Evolutionary conservation across 2,329 filamentous ascomycete species (phyloP), one percentile per base, ranked within the genome.

Genomic region (Aaosphaeria pasadenensis): DNA sequence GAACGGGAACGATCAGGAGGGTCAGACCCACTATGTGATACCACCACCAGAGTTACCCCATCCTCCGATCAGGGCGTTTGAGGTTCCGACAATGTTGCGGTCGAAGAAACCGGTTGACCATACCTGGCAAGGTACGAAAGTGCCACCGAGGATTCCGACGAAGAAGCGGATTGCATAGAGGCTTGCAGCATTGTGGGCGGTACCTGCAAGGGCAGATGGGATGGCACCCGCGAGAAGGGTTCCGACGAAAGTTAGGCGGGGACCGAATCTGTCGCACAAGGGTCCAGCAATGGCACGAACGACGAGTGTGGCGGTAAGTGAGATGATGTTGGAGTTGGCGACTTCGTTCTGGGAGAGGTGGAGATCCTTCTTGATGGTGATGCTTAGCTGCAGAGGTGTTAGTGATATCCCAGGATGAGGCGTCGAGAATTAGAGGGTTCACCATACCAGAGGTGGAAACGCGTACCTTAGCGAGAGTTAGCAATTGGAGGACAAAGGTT

Each of bases 81-180:
- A 89, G 5, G 89, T 91, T 42, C 91, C 91, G 13, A 96, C 87
- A 29, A 96, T 80, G 60, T 91, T 94, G 75, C 91, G 94, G 73
- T 96, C 91, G 67, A 90, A 96, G 77, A 95, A 96, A 0, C 86
- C 89, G 0, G 90, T 96, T 7, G 87, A 89, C 89, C 91, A 96
- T 5, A 95, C 91, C 66, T 95, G 90, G 68, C 90, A 95, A 9
- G 88, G 88, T 0, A 92, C 88, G 59, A 92, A 92, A 1, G 83
- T 82, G 2, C 85, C 87, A 38, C 88, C 88, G 0, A 92, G 80
- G 39, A 92, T 86, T 51, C 88, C 88, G 53, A 91, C 83, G 71
- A 91, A 91, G 76, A 92, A 92, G 40, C 88, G 83, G 42, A 87
- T 80, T 17, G 81, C 72, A 57, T 89, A 85, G n/a, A 92, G 79